Conservation (phyloP, 2,329 filamentous ascomycete genomes). For the Myriangium duriaei region DNA sequence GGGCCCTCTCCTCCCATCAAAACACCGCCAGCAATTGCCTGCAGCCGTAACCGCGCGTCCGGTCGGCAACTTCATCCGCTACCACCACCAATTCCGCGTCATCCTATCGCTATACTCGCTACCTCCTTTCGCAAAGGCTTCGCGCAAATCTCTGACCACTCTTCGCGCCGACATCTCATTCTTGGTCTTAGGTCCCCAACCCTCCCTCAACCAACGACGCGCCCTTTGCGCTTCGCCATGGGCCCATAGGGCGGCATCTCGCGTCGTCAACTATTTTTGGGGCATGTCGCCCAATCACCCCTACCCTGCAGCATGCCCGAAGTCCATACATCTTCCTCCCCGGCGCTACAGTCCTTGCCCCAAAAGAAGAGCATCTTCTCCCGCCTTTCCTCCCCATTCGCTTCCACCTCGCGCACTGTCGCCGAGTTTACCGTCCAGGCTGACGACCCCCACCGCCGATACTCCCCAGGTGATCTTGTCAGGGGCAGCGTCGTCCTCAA, state of each 20-base stretch:
- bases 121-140: no score
- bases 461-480: conserved; percentile 62
- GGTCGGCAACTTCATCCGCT: no score
- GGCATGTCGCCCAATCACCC: conserved; percentile 5
- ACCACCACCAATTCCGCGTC: no score
- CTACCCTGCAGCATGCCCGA: conserved; percentile 8
- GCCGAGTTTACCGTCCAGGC: conserved; percentile 68
- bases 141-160: no score
- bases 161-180: no score
- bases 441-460: conserved; percentile 65
- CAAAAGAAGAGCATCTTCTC: conserved; percentile 7
- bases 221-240: no score
- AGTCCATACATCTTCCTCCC: conserved; percentile 2
- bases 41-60: no score
- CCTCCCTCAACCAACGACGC: no score
- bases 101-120: no score
- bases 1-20: no score
- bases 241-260: background rate
- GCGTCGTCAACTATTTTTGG: background rate
- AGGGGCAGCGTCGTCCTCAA: conserved; percentile 60
- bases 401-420: conserved; percentile 49
- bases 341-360: conserved; percentile 5
- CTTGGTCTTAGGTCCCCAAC: no score
- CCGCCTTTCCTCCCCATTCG: conserved; percentile 36
- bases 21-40: no score